Base-by-base conservation (phyloP, 768 basidiomycete species). In the Hygrocybe punicea region DNA sequence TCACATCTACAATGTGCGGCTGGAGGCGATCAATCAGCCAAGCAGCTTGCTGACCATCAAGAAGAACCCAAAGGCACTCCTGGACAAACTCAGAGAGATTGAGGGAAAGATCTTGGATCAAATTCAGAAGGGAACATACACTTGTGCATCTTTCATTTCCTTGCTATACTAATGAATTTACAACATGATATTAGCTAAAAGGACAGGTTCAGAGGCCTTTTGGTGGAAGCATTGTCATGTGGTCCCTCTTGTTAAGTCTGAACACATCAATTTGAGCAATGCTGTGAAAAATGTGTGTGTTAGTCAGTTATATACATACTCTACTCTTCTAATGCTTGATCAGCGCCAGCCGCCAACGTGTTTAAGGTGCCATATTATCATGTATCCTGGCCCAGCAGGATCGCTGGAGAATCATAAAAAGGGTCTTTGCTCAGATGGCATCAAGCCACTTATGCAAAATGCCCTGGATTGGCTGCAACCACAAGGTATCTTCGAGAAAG, bases 41-140 rank as follows among this genome's bases (percentile, higher is more conserved):
- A 1, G 36, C 5, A 14, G 37, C 17, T 8, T 14, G 6, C 8
- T 24, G 10, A 24, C 24, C 0, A 39, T 62, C 21, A 34, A 11
- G 8, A 62, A 63, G 25, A 53, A 60, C 19, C 58, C 61, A 17
- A 51, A 51, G 9, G 61, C 60, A 10, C 57, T 62, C 4, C 33
- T 60, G 2, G 23, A 35, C 39, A 56, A 62, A 52, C 39, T 62
- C 1, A 45, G 61, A 4, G 55, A 59, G 17, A 36, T 64, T 1
- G 58, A 64, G 11, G 33, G 36, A 2, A 58, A 29, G 24, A 23
- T 65, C 16, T 48, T 58, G 23, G 45, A 55, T 11, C 33, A 56
- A 16, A 21, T 60, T 7, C 14, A 46, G 6, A 59, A 53, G 24
- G 36, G 55, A 7, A 44, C 61, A 35, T 65, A 44, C 14, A 59